Conservation (phyloP, 129 eudicot species). For the Mikania micrantha region DNA sequence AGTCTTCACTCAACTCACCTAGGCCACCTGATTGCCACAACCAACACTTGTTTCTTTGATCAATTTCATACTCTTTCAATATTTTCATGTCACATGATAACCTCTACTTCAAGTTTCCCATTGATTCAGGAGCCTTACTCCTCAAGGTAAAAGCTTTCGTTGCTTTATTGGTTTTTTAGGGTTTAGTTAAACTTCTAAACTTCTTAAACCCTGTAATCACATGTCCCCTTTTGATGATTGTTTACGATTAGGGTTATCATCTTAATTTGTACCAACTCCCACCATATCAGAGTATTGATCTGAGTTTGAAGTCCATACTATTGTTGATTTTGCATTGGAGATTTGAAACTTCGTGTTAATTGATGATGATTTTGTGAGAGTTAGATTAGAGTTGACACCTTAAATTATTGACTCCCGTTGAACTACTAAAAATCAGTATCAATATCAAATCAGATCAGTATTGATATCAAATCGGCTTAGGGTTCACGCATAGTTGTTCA, state of each 20-base stretch:
- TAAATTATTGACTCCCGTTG: not conserved
- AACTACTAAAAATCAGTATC: not conserved
- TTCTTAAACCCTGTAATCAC: not conserved
- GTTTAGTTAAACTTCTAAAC: slow-evolving; percentile 6
- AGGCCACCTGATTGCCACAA: slow-evolving; percentile 19
- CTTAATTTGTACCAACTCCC: slow-evolving; percentile 2
- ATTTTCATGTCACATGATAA: not conserved
- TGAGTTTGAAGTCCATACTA: not conserved
- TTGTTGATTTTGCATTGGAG: not conserved
- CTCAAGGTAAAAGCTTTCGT: slow-evolving; percentile 9
- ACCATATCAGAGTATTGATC: slow-evolving; percentile 5
- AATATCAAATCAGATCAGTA: too few species aligned
- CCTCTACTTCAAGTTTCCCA: not conserved
- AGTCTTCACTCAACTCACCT: slow-evolving; percentile 20
- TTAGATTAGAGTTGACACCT: not conserved
- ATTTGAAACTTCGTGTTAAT: not conserved
- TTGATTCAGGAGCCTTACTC: not conserved
- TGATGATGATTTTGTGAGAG: not conserved
- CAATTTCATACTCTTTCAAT: slow-evolving; percentile 8
- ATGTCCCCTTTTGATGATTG: not conserved
- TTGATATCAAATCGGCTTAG: too few species aligned
- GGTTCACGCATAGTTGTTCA: too few species aligned
- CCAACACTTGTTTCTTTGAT: not conserved
- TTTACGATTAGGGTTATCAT: not conserved
- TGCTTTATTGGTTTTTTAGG: slow-evolving; percentile 1